phyloP scores from a whole-genome alignment of 75 land plant genomes.

The Adiantum capillusveneris region DNA sequence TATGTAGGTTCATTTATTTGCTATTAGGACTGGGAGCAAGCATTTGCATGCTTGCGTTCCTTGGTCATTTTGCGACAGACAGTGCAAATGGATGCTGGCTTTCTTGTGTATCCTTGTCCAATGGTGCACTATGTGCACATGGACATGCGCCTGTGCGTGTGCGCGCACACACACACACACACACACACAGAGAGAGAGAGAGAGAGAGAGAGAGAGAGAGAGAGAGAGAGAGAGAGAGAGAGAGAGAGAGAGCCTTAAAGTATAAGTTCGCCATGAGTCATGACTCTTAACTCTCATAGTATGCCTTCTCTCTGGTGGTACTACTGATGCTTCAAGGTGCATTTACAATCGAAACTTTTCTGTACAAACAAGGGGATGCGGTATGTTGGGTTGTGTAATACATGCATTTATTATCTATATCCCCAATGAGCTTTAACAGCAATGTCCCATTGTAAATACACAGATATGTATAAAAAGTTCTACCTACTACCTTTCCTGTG shows the following conservation, averaged over 20 bases:
- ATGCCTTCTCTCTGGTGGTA: constrained; percentile 43
- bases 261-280: constrained; percentile 40
- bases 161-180: constrained; percentile 32
- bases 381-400: constrained; percentile 16
- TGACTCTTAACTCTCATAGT: too few species aligned
- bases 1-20: constrained; percentile 55
- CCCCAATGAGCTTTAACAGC: background rate
- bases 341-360: constrained; percentile 44
- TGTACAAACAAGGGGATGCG: constrained; percentile 63
- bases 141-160: background rate
- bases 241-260: too few species aligned
- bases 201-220: too few species aligned
- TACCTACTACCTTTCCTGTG: too few species aligned
- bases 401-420: background rate
- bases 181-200: too few species aligned
- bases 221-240: too few species aligned
- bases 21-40: constrained; percentile 48
- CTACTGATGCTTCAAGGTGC: too few species aligned
- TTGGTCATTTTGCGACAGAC: constrained; percentile 63
- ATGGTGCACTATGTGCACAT: too few species aligned
- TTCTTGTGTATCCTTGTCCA: constrained; percentile 61
- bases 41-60: constrained; percentile 37
- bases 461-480: too few species aligned
- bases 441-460: too few species aligned
- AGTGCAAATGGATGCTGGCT: constrained; percentile 57